A percentile compares a stretch with the other conserved stretches of the same genome.
Conservation (phyloP, 2,329 filamentous ascomycete genomes). For the Verruconis gallopava region DNA sequence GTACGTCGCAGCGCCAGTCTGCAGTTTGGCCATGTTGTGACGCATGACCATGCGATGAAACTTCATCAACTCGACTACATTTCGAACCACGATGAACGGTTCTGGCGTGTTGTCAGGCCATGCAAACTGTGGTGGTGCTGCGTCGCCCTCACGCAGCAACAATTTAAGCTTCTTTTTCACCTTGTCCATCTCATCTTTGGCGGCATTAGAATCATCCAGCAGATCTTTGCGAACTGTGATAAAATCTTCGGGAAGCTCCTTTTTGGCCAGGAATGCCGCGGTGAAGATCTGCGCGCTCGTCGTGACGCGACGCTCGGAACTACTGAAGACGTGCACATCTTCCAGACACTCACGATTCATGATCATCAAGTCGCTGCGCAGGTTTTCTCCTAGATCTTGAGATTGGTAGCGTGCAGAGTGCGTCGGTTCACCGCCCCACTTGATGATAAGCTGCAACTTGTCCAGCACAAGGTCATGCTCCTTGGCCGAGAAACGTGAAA, state of each 20-base stretch:
- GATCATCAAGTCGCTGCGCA: slow-evolving; percentile 85
- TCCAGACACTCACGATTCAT: slow-evolving; percentile 87
- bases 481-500: slow-evolving; percentile 85
- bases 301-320: slow-evolving; percentile 85
- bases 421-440: slow-evolving; percentile 97
- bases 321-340: slow-evolving; percentile 89
- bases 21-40: slow-evolving; percentile 75
- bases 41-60: slow-evolving; percentile 94
- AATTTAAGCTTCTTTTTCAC: slow-evolving; percentile 99
- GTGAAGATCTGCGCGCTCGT: slow-evolving; percentile 97
- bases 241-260: slow-evolving; percentile 72
- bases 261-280: slow-evolving; percentile 72
- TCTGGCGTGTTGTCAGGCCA: slow-evolving; percentile 95
- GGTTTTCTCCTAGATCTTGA: slow-evolving; percentile 86
- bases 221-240: slow-evolving; percentile 90
- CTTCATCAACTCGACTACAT: slow-evolving; percentile 92
- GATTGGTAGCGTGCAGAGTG: slow-evolving; percentile 94
- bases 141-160: slow-evolving; percentile 78
- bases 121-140: slow-evolving; percentile 90
- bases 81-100: slow-evolving; percentile 80
- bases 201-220: slow-evolving; percentile 92
- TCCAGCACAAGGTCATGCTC: slow-evolving; percentile 90
- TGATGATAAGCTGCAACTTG: slow-evolving; percentile 94
- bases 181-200: slow-evolving; percentile 98
- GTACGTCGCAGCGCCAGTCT: slow-evolving; percentile 48